Percentiles rank a stretch among this genome's conserved stretches.
phyloP scores from a whole-genome alignment of 352 stramenopile genomes.

The Thraustochytrium sp. region DNA sequence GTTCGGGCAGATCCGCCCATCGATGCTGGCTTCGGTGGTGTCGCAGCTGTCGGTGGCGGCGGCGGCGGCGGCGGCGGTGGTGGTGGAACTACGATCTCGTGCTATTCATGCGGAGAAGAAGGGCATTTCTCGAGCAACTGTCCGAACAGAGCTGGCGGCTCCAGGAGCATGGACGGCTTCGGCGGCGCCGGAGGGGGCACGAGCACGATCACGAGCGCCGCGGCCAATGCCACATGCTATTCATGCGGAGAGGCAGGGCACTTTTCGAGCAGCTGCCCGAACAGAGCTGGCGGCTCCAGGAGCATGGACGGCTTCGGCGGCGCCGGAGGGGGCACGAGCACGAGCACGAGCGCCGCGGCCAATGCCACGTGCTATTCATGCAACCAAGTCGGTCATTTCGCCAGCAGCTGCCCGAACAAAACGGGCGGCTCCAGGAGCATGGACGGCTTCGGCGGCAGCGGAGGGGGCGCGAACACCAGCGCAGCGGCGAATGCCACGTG shows the following conservation, averaged over 20 bases:
- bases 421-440: neutral
- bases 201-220: too few relatives aligned
- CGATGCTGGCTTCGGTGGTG: too few relatives aligned
- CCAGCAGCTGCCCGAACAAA: neutral
- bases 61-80: too few relatives aligned
- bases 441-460: neutral
- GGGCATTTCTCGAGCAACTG: neutral
- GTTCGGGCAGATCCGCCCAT: too few relatives aligned
- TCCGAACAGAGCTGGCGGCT: neutral
- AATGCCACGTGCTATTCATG: neutral
- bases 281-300: neutral
- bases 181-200: too few relatives aligned
- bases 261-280: neutral
- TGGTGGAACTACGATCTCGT: too few relatives aligned
- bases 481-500: neutral
- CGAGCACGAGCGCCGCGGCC: too few relatives aligned
- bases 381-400: slow-evolving; percentile 4
- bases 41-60: too few relatives aligned
- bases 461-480: neutral
- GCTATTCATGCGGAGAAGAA: too few relatives aligned
- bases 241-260: too few relatives aligned
- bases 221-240: too few relatives aligned
- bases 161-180: neutral
- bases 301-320: neutral
- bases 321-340: too few relatives aligned